phyloP scores from a whole-genome alignment of 345 rosid species.

The Eucalyptus cloeziana region DNA sequence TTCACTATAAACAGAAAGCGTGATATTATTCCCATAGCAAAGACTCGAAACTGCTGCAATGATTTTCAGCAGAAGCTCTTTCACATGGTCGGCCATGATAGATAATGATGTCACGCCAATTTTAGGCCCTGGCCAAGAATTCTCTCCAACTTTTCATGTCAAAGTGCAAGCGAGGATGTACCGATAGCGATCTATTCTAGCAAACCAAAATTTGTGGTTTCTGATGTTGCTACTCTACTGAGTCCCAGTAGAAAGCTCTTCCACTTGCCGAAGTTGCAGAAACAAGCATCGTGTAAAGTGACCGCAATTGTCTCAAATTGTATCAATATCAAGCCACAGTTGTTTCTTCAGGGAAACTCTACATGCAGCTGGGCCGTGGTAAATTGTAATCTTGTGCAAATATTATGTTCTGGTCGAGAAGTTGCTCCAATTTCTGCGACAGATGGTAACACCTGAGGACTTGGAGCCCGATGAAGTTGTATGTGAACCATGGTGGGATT shows the following conservation, averaged over 20 bases:
- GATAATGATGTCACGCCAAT: not conserved
- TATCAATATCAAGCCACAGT: not conserved
- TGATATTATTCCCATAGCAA: not conserved
- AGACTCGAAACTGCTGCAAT: not conserved
- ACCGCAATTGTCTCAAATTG: fast-evolving
- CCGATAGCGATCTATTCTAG: not conserved
- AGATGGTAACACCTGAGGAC: not conserved
- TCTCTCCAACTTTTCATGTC: not conserved
- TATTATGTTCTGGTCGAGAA: not conserved
- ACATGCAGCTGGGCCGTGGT: not conserved
- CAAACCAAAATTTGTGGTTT: not conserved
- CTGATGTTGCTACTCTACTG: not conserved
- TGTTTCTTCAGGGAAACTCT: not conserved
- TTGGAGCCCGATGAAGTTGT: not conserved
- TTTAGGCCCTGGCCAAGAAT: not conserved
- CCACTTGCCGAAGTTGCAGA: not conserved
- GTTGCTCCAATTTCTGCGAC: not conserved
- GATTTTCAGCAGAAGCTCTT: not conserved
- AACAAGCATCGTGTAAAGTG: not conserved
- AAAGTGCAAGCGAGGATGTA: not conserved
- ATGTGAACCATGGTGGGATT: not conserved
- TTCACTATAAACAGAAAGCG: not conserved
- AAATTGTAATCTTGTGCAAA: not conserved
- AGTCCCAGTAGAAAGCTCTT: not conserved
- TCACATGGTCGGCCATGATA: not conserved